Evolutionary conservation across 1,139 yeast species (phyloP), one percentile per base, ranked within the genome.

Genomic region (Maudiozyma humilis): DNA sequence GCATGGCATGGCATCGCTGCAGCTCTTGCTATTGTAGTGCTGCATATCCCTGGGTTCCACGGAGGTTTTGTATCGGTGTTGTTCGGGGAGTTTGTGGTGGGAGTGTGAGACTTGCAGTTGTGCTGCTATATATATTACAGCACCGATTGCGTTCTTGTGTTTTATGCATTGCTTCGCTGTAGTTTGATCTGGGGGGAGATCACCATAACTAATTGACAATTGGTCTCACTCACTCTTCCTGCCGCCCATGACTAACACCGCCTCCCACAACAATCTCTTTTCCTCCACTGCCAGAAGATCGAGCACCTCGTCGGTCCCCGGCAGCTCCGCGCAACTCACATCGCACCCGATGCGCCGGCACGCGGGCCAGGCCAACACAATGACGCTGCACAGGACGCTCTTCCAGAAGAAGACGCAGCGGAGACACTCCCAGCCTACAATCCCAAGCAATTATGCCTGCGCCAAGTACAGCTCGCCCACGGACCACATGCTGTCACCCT

Each of bases 401-500:
- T 38, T 38, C 15, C n/a, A 38, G 13, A 39, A 39, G 17, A 39
- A 39, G 17, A 23, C 38, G 14, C 7, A 19, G 7, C 27, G 27
- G 27, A 8, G 38, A 35, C 30, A 8, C 7, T 13, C 25, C 16
- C 32, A 36, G 17, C 42, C 5, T 41, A 27, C 33, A 30, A 40
- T 33, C 18, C 33, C 41, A 51, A 14, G 23, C 47, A 30, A 51
- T 46, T 44, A 12, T 14, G 36, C 20, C 10, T 2, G 19, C 5
- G 48, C 50, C 35, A 58, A 55, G 42, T 69, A 73, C 53, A 75
- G 77, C 4, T 75, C 81, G 5, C 82, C 82, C 14, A 45, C 47
- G 5, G 47, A 45, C 54, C 70, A 66, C 42, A 54, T 76, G 51
- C 62, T 77, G 61, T 75, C 80, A 15, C 82, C 82, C 30, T 74